phyloP scores from a whole-genome alignment of 192 early-diverging fungal species.

The Powellomyces hirtus region DNA sequence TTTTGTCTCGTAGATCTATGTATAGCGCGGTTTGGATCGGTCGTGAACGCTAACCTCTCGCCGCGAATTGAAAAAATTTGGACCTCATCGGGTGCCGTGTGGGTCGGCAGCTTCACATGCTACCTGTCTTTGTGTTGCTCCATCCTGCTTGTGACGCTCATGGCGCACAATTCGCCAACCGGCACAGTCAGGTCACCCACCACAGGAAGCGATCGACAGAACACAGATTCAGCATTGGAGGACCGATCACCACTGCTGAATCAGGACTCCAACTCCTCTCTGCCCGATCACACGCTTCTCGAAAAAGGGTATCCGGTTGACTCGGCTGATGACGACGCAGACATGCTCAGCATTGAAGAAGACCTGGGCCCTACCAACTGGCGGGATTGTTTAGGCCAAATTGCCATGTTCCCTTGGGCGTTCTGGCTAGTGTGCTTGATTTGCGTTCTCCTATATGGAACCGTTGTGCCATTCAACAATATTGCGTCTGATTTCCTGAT shows the following conservation, averaged over 20 bases:
- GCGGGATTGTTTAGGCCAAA: not conserved
- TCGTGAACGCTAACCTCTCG: slow-evolving; percentile 51
- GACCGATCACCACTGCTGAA: slow-evolving; percentile 6
- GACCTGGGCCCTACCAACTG: not conserved
- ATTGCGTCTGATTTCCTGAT: slow-evolving; percentile 56
- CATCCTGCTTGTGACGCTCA: slow-evolving; percentile 32
- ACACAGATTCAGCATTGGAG: not conserved
- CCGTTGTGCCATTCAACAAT: slow-evolving; percentile 55
- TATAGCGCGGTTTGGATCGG: slow-evolving; percentile 52
- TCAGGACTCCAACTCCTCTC: not conserved
- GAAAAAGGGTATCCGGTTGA: not conserved
- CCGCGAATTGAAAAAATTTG: slow-evolving; percentile 43
- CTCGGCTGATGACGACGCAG: not conserved
- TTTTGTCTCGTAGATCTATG: slow-evolving; percentile 41
- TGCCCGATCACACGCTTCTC: slow-evolving; percentile 3
- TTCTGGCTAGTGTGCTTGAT: slow-evolving; percentile 57
- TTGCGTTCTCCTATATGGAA: slow-evolving; percentile 55
- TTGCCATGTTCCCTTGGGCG: slow-evolving; percentile 36
- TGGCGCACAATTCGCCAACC: slow-evolving; percentile 29
- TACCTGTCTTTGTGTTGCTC: slow-evolving; percentile 44
- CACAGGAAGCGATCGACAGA: not conserved
- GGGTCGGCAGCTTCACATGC: slow-evolving; percentile 46
- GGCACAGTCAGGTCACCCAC: slow-evolving; percentile 1
- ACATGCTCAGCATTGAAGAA: too few species aligned
- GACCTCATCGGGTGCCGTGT: slow-evolving; percentile 39